phyloP scores from a whole-genome alignment of 2,329 filamentous ascomycete genomes.

The Claviceps quebecensis region DNA sequence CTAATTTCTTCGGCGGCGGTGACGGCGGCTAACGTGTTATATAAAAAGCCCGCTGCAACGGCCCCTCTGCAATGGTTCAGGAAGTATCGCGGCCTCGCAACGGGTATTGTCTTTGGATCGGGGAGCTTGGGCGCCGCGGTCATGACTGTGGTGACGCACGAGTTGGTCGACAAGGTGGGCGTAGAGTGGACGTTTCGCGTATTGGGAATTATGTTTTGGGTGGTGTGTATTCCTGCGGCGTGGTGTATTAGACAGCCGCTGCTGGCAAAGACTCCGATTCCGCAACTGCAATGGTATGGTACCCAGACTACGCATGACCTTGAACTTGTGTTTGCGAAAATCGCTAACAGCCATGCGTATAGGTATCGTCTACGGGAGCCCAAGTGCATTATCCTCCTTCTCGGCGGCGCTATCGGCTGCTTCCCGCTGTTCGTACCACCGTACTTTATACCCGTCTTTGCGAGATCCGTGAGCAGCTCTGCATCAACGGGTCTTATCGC shows the following conservation, averaged over 20 bases:
- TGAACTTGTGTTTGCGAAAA: neutral
- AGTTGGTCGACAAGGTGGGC: conserved; percentile 11
- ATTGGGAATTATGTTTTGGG: conserved; percentile 14
- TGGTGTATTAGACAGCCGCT: conserved; percentile 10
- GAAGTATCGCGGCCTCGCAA: conserved; percentile 14
- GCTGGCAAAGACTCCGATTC: conserved; percentile 4
- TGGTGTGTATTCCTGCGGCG: conserved; percentile 14
- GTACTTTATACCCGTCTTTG: conserved; percentile 17
- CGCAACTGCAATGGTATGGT: conserved; percentile 14
- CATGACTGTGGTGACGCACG: conserved; percentile 12
- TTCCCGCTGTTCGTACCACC: conserved; percentile 16
- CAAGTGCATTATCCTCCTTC: conserved; percentile 12
- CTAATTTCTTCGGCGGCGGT: neutral
- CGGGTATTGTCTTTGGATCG: conserved; percentile 15
- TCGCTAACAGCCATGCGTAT: conserved; percentile 1
- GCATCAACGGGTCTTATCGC: conserved; percentile 10
- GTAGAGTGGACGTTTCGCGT: conserved; percentile 16
- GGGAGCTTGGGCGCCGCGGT: conserved; percentile 15
- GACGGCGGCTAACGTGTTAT: too few species aligned
- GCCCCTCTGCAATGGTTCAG: conserved; percentile 14
- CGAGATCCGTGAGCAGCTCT: conserved; percentile 11
- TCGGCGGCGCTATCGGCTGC: conserved; percentile 11
- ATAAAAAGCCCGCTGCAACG: conserved; percentile 13
- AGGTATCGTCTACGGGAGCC: conserved; percentile 14
- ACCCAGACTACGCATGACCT: too few species aligned